Base-by-base conservation (phyloP, 768 basidiomycete genomes). In the Paxillus rubicundulus region DNA sequence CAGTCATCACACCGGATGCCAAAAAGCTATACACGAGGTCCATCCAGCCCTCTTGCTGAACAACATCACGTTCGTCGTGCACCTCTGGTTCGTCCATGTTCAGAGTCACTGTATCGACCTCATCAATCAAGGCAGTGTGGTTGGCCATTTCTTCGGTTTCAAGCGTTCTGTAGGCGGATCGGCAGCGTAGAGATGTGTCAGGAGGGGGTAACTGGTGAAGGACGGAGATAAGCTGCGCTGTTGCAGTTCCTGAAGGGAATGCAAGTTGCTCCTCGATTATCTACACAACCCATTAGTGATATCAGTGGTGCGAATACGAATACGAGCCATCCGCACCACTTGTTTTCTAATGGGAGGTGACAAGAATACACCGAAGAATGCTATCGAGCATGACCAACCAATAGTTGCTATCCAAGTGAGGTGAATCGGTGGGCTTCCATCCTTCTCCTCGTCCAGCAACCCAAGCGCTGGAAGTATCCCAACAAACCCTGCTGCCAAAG, bases 361-460 rank as follows among this genome's bases (percentile, higher is more conserved):
- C 38, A 98, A 77, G 69, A 98, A 96, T n/a, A 98, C 95, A 82
- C 95, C 96, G 70, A 98, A 98, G 74, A 94, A 98, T 4, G 95
- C 95, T 24, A 96, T 81, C 6, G 87, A 90, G 55, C 83, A 85
- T 10, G 91, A 94, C 96, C 96, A 98, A 5, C 78, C 81, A 18
- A 94, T 74, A 18, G 91, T 81, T 27, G 82, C 77, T 17, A 82
- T 54, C 84, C 86, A 94, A 8, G 85, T 82, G 37, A 98, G 74
- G 54, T 79, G 73, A 13, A 98, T 79, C 2, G 94, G 86, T 1
- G 80, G 79, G 8, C 83, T 77, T 9, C 92, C 92, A 58, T 98
- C 96, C 49, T 80, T 74, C 41, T 80, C 77, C 59, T 82, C 75
- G 47, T 83, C 80, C n/a, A 98, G 77, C 46, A 95, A 70, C 20